phyloP scores from a whole-genome alignment of 495 filamentous ascomycete genomes.

The Acidomyces sp. region DNA sequence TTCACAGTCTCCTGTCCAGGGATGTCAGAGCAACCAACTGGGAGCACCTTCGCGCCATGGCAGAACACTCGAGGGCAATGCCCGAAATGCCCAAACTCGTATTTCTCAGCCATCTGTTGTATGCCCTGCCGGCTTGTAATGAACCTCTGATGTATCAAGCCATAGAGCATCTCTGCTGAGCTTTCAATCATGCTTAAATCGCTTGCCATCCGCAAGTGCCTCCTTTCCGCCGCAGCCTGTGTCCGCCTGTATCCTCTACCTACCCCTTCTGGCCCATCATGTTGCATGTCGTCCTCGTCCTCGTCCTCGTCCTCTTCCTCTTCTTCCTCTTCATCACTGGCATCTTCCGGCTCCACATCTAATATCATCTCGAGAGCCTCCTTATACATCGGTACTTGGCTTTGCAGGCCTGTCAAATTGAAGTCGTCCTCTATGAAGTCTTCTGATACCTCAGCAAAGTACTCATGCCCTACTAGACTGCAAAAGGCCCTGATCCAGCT shows the following conservation, averaged over 20 bases:
- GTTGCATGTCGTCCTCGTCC: conserved; percentile 40
- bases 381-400: conserved; percentile 97
- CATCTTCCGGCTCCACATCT: conserved; percentile 91
- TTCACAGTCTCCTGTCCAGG: conserved; percentile 97
- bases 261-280: conserved; percentile 25
- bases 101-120: conserved; percentile 98
- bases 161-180: conserved; percentile 93
- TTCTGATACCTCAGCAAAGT: conserved; percentile 96
- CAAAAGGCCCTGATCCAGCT: conserved; percentile 98
- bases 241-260: conserved; percentile 42
- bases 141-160: conserved; percentile 94
- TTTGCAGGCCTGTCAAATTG: conserved; percentile 89
- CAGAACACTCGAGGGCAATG: conserved; percentile 84
- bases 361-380: conserved; percentile 96
- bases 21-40: conserved; percentile 83
- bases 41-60: conserved; percentile 72
- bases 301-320: conserved; percentile 62
- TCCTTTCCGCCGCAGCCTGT: conserved; percentile 40
- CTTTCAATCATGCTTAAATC: conserved; percentile 92
- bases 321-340: conserved; percentile 67
- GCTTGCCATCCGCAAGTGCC: conserved; percentile 76
- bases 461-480: conserved; percentile 88
- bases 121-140: conserved; percentile 96
- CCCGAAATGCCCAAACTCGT: conserved; percentile 90
- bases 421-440: conserved; percentile 99